A percentile compares a stretch with the other conserved stretches of the same genome.
phyloP scores from a whole-genome alignment of 2,329 filamentous ascomycete genomes.

The Fusarium hostae region DNA sequence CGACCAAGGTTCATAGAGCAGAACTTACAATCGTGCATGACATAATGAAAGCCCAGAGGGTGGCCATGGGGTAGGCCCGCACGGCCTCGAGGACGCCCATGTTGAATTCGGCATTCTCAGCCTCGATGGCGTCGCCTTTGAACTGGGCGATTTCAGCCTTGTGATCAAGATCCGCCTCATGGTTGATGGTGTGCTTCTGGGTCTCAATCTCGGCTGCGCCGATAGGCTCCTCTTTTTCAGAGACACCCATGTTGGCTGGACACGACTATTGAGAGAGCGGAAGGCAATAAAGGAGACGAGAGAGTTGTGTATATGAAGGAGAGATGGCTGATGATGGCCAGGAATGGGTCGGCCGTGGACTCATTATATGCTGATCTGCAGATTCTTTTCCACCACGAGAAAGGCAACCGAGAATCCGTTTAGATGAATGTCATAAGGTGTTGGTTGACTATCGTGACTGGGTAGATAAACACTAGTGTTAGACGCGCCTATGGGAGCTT shows the following conservation, averaged over 20 bases:
- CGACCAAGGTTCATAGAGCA: accelerated
- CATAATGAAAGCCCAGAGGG: not conserved
- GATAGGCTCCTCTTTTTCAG: not conserved
- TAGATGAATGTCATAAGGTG: not conserved
- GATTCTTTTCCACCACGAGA: not conserved
- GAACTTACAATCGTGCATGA: not conserved
- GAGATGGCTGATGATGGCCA: not conserved
- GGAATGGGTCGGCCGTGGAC: not conserved
- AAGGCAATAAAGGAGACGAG: not conserved
- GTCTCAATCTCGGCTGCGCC: not conserved
- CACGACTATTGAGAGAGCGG: not conserved
- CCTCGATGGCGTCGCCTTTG: constrained; percentile 4
- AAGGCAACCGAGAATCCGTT: not conserved
- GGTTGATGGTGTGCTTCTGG: not conserved
- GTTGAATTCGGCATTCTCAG: constrained; percentile 5
- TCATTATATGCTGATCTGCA: not conserved
- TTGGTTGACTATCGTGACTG: too few species aligned
- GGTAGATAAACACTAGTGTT: not conserved
- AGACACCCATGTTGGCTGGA: not conserved
- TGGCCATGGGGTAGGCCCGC: not conserved
- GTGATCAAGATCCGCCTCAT: not conserved
- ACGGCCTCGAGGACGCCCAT: constrained; percentile 1
- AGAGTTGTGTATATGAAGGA: not conserved
- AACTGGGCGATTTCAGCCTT: not conserved
- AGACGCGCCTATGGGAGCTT: constrained; percentile 9